Conservation (phyloP, 345 rosid species). For the Nephelium lappaceum region DNA sequence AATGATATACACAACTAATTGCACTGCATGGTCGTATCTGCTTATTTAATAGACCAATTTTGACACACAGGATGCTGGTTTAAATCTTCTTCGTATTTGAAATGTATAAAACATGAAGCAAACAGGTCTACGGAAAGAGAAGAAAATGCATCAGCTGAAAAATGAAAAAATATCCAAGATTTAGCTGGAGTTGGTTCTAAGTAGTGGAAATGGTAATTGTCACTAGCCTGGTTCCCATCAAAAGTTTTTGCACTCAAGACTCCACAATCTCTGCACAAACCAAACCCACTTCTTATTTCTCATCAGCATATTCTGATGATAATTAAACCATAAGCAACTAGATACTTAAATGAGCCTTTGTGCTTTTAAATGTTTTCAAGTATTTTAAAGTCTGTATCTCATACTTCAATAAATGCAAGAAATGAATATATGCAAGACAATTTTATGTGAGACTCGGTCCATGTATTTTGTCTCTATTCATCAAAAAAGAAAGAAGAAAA, state of each 20-base stretch:
- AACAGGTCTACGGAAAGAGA: not conserved
- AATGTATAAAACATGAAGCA: not conserved
- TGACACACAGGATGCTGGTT: not conserved
- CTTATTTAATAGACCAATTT: not conserved
- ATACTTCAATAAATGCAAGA: not conserved
- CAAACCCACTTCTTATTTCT: not conserved
- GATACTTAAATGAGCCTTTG: not conserved
- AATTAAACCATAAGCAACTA: not conserved
- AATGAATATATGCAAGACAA: not conserved
- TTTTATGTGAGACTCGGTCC: not conserved
- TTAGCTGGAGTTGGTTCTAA: too few relatives aligned
- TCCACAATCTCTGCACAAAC: not conserved
- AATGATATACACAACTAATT: not conserved
- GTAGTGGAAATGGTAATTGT: not conserved
- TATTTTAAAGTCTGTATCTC: slow-evolving; percentile 6
- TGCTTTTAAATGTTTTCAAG: not conserved
- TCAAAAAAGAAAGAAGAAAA: not conserved
- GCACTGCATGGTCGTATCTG: not conserved
- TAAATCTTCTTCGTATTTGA: not conserved
- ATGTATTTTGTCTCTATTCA: not conserved
- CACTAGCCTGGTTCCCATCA: not conserved
- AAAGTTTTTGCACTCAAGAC: not conserved
- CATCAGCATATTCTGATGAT: not conserved
- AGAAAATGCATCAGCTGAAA: too few relatives aligned
- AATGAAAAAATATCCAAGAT: too few relatives aligned